Conservation (phyloP, 495 filamentous ascomycete genomes). For the Oleoguttula mirabilis region DNA sequence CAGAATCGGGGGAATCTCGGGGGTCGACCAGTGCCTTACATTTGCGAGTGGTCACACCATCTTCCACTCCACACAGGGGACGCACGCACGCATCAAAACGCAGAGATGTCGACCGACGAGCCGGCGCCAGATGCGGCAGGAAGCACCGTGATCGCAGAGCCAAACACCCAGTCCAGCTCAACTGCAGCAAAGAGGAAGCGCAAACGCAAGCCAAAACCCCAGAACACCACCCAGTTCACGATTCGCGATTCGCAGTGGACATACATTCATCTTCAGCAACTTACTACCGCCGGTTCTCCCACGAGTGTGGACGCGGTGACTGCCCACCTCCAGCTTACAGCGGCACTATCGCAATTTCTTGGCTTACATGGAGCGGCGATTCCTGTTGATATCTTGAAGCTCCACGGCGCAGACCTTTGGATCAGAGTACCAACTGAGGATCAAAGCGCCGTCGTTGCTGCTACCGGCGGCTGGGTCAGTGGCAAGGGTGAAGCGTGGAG, state of each 20-base stretch:
- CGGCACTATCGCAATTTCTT: conserved; percentile 68
- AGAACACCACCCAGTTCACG: conserved; percentile 21
- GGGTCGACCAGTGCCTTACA: no score
- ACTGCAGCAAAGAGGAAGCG: conserved; percentile 11
- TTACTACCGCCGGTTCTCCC: conserved; percentile 6
- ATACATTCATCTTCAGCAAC: conserved; percentile 29
- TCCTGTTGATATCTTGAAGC: conserved; percentile 65
- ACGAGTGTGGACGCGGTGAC: conserved; percentile 56
- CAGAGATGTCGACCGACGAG: background rate
- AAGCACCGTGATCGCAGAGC: background rate
- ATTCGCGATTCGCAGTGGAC: conserved; percentile 23
- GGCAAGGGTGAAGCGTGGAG: conserved; percentile 40
- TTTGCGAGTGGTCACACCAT: no score
- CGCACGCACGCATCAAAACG: background rate
- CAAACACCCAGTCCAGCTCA: background rate
- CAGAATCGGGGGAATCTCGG: background rate
- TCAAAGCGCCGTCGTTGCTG: conserved; percentile 50
- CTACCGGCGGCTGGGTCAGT: conserved; percentile 50
- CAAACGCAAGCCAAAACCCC: conserved; percentile 18
- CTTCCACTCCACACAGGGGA: background rate
- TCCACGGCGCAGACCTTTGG: conserved; percentile 47
- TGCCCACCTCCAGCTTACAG: conserved; percentile 55
- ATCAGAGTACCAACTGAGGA: conserved; percentile 64
- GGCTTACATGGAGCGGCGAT: conserved; percentile 67
- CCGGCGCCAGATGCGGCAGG: background rate